Conservation (phyloP, 2,329 filamentous ascomycete species). For the Ceratocystis variospora region DNA sequence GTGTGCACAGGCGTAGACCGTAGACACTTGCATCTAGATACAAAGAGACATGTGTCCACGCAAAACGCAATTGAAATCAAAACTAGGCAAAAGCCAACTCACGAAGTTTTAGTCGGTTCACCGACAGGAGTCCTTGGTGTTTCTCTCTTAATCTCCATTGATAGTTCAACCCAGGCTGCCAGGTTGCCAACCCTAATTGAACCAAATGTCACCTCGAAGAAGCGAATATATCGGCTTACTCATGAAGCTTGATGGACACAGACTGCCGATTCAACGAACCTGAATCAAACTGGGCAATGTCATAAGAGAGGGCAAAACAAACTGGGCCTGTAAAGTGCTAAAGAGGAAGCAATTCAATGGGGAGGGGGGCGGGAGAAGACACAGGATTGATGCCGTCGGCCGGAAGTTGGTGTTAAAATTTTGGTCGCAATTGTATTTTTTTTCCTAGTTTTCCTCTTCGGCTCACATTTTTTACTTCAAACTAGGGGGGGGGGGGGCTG, state of each 20-base stretch:
- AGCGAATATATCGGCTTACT: not conserved
- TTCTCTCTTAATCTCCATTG: slow-evolving; percentile 20
- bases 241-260: not conserved
- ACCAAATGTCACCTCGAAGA: not conserved
- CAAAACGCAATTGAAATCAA: not conserved
- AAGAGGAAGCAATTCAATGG: not conserved
- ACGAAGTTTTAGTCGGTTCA: slow-evolving; percentile 29
- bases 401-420: not conserved
- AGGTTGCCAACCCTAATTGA: not conserved
- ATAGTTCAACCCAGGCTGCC: not conserved
- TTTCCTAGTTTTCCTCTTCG: not conserved
- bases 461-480: not conserved
- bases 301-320: not conserved
- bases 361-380: not conserved
- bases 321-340: not conserved
- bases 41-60: not conserved
- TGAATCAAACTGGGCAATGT: not conserved
- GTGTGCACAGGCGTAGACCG: not conserved
- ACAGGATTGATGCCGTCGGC: slow-evolving; percentile 7
- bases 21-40: not conserved
- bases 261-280: not conserved
- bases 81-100: slow-evolving; percentile 20
- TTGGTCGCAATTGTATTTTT: not conserved
- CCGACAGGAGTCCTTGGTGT: slow-evolving; percentile 24
- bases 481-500: not conserved